Base-by-base conservation (phyloP, 1,139 yeast genomes). In the Komagataea norvegica region DNA sequence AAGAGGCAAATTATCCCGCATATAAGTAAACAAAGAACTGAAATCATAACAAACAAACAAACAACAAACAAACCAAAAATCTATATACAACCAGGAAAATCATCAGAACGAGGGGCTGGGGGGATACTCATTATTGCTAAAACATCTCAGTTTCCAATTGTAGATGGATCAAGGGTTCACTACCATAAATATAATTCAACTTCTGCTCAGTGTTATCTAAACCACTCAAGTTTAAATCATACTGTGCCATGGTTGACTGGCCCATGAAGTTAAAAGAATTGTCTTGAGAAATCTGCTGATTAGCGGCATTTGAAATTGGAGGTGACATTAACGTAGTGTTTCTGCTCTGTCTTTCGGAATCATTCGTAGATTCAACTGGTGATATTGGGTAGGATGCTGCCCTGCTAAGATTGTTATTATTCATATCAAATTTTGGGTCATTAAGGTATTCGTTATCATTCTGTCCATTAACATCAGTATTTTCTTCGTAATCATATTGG, bases 101-200 rank as follows among this genome's bases (percentile, higher is more conserved):
- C n/a, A n/a, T n/a, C n/a, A n/a, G n/a, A n/a, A n/a, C n/a, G n/a
- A n/a, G n/a, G n/a, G n/a, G n/a, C n/a, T n/a, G n/a, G n/a, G n/a
- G n/a, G n/a, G n/a, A n/a, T n/a, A n/a, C n/a, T n/a, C n/a, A n/a
- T n/a, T n/a, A n/a, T n/a, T 3, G 8, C 27, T 20, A 35, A 15
- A 23, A 36, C 14, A 36, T 14, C 8, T 21, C 33, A 24, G 18
- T 25, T 13, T 32, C 39, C 8, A 36, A 5, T 13, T 36, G 32
- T 5, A 13, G 25, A 5, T 35, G 25, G 5, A 29, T 34, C 19
- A 29, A 16, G 13, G 41, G 41, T 19, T 31, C 34, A 13, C 7
- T 27, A 10, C 32, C 28, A 29, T 34, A 38, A 9, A 31, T 18
- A 29, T 34, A 34, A 20, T 31, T 31, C 16, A 38, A 29, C 23